phyloP scores from a whole-genome alignment of 768 basidiomycete genomes.

The Coprinellus aureogranulatus region DNA sequence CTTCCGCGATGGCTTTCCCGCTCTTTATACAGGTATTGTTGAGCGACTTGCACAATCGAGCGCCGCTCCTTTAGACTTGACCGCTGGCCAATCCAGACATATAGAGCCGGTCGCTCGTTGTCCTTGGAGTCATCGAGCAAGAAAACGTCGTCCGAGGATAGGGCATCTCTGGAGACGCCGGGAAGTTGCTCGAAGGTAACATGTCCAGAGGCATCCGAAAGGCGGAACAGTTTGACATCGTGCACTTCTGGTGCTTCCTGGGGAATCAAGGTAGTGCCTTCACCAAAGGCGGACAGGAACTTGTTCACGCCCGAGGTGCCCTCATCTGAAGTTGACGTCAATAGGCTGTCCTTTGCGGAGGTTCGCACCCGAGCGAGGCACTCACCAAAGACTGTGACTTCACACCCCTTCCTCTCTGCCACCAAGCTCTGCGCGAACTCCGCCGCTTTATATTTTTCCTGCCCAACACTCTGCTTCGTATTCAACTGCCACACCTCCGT shows the following conservation, averaged over 20 bases:
- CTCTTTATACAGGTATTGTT: slow-evolving; percentile 46
- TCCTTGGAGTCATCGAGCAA: slow-evolving; percentile 45
- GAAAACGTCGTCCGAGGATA: slow-evolving; percentile 51
- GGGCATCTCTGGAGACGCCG: slow-evolving; percentile 27
- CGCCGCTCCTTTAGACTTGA: slow-evolving; percentile 48
- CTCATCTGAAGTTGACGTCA: slow-evolving; percentile 40
- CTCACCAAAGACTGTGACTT: slow-evolving; percentile 51
- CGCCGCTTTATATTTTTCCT: slow-evolving; percentile 59
- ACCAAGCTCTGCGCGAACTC: slow-evolving; percentile 53
- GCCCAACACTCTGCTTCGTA: slow-evolving; percentile 50
- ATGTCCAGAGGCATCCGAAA: slow-evolving; percentile 46
- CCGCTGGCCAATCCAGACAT: slow-evolving; percentile 56
- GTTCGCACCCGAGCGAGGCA: not conserved
- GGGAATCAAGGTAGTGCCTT: slow-evolving; percentile 22
- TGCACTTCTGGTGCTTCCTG: slow-evolving; percentile 8
- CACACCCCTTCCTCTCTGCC: slow-evolving; percentile 38
- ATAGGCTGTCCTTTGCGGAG: too few relatives aligned
- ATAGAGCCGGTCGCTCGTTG: slow-evolving; percentile 40
- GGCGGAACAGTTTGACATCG: slow-evolving; percentile 30
- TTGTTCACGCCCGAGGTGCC: slow-evolving; percentile 42
- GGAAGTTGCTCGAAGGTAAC: slow-evolving; percentile 36
- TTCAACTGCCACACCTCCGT: slow-evolving; percentile 53
- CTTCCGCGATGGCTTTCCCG: slow-evolving; percentile 17
- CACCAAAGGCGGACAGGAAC: slow-evolving; percentile 51
- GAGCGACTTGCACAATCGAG: slow-evolving; percentile 55